These are phyloP conservation scores for Trichophyton equinum DNA, from an alignment of 2,329 filamentous ascomycete genomes.

Conservation along the genomic window DNA sequence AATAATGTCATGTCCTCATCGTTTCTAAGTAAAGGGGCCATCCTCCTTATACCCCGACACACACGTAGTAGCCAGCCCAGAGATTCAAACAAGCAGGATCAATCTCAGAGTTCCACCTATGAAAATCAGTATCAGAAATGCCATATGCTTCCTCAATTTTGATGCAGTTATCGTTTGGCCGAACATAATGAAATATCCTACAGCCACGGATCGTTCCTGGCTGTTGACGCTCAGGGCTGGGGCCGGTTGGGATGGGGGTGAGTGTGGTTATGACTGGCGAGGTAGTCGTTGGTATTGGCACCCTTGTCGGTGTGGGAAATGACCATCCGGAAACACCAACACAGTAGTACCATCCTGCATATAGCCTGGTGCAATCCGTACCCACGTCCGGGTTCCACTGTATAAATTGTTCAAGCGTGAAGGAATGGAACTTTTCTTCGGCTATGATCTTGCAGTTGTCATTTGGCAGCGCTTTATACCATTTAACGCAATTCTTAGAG, in stretches of 20 bases:
- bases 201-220: constrained; percentile 4
- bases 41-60: not conserved
- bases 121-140: constrained; percentile 1
- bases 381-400: constrained; percentile 4
- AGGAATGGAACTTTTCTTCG: not conserved
- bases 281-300: not conserved
- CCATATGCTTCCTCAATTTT: not conserved
- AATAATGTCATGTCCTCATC: not conserved
- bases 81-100: not conserved
- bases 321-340: not conserved
- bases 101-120: not conserved
- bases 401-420: not conserved
- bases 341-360: constrained; percentile 4
- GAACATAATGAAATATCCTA: constrained; percentile 2
- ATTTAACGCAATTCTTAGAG: not conserved
- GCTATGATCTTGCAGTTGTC: constrained; percentile 4
- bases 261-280: not conserved
- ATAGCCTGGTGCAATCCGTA: not conserved
- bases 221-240: constrained; percentile 1
- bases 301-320: not conserved
- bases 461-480: not conserved
- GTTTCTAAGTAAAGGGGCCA: not conserved
- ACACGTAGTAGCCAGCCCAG: constrained; percentile 4
- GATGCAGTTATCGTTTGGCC: not conserved
- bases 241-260: not conserved